Evolutionary conservation across 805 yeast species (phyloP).

Genomic region (Wickerhamiella sergipiensis): DNA sequence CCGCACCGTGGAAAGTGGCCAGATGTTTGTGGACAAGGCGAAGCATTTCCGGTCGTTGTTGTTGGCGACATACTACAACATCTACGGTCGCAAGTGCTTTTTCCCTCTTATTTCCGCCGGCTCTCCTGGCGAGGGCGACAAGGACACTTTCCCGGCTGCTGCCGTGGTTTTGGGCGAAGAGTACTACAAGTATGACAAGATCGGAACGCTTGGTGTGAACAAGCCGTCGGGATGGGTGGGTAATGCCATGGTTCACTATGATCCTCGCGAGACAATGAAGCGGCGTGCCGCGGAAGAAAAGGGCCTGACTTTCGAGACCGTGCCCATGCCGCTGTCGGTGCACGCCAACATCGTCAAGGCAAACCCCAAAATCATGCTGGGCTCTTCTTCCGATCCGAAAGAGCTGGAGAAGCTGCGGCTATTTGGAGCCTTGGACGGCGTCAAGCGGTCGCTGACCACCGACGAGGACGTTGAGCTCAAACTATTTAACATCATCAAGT

Average conservation of each 20-base stretch:
- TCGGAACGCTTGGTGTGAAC: slow-evolving; percentile 27
- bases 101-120: slow-evolving; percentile 50
- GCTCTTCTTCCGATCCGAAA: slow-evolving; percentile 5
- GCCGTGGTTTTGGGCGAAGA: slow-evolving; percentile 47
- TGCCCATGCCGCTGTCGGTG: slow-evolving; percentile 8
- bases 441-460: not conserved
- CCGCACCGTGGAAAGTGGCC: slow-evolving; percentile 61
- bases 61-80: slow-evolving; percentile 50
- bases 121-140: slow-evolving; percentile 68
- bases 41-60: slow-evolving; percentile 45
- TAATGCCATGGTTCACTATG: slow-evolving; percentile 52
- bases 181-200: slow-evolving; percentile 34
- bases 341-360: slow-evolving; percentile 17
- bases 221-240: slow-evolving; percentile 10
- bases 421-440: slow-evolving; percentile 11
- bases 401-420: slow-evolving; percentile 8
- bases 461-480: slow-evolving; percentile 12
- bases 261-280: slow-evolving; percentile 47
- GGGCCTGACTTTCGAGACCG: not conserved
- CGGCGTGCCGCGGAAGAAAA: slow-evolving; percentile 2
- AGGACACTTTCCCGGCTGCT: slow-evolving; percentile 64
- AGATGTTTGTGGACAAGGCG: slow-evolving; percentile 42
- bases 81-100: slow-evolving; percentile 44
- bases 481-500: slow-evolving; percentile 9
- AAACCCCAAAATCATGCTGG: slow-evolving; percentile 12